phyloP scores from a whole-genome alignment of 192 early-diverging fungal species.

The Funneliformis geosporum region DNA sequence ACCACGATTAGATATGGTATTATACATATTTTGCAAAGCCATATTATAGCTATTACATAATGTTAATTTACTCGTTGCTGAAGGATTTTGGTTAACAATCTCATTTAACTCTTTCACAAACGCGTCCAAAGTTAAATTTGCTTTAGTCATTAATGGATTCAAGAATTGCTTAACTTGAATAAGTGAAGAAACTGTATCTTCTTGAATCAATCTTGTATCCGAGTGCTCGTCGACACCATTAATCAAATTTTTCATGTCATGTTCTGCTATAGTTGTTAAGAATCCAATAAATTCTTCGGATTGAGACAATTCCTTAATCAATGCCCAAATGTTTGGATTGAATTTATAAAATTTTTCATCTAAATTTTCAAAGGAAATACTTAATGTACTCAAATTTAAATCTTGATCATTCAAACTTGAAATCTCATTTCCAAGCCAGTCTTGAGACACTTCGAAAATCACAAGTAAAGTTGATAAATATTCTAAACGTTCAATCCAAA shows the following conservation, averaged over 20 bases:
- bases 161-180: constrained; percentile 34
- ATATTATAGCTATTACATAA: constrained; percentile 30
- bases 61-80: constrained; percentile 15
- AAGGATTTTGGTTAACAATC: constrained; percentile 1
- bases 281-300: constrained; percentile 1
- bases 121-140: not conserved
- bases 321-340: not conserved
- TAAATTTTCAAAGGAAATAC: not conserved
- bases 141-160: constrained; percentile 13
- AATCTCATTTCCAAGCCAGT: not conserved
- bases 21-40: constrained; percentile 29
- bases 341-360: not conserved
- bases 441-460: not conserved
- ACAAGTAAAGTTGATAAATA: not conserved
- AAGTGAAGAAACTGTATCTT: constrained; percentile 28
- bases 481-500: not conserved
- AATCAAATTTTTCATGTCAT: constrained; percentile 35
- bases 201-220: constrained; percentile 31
- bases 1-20: constrained; percentile 29
- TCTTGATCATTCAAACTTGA: not conserved
- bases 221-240: constrained; percentile 33
- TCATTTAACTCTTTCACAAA: constrained; percentile 7
- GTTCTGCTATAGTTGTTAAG: not conserved
- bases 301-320: constrained; percentile 2
- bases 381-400: not conserved